Percentiles rank a stretch among this genome's conserved stretches.
Evolutionary conservation across 108 stramenopile genomes (phyloP).

Genomic region (Pelagomonas calceolata): DNA sequence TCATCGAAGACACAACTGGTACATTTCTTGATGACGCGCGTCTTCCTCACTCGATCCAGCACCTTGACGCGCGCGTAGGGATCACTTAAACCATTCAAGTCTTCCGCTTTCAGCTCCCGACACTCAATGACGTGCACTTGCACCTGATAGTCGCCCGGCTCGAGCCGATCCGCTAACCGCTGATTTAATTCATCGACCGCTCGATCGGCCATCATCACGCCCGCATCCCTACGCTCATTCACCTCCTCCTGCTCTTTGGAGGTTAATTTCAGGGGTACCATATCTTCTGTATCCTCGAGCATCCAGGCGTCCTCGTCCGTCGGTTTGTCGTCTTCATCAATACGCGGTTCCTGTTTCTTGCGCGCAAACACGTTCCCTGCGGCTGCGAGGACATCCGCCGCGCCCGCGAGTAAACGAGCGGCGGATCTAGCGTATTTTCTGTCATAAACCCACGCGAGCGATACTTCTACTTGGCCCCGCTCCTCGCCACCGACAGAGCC

Average conservation of each 20-base stretch:
- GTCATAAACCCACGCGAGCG: not conserved
- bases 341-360: not conserved
- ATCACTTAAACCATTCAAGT: constrained; percentile 33
- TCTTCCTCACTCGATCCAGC: constrained; percentile 22
- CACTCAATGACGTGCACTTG: constrained; percentile 51
- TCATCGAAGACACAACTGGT: constrained; percentile 38
- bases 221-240: not conserved
- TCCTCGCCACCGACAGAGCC: not conserved
- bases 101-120: constrained; percentile 44
- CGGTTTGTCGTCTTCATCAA: not conserved
- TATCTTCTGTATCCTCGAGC: not conserved
- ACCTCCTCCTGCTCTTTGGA: not conserved
- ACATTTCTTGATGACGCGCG: constrained; percentile 24
- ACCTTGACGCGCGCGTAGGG: constrained; percentile 36
- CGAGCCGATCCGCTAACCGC: constrained; percentile 1
- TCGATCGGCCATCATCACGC: not conserved
- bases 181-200: not conserved
- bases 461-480: not conserved
- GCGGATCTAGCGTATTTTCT: not conserved
- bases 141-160: constrained; percentile 42
- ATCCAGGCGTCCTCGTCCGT: not conserved
- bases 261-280: not conserved
- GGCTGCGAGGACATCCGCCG: not conserved
- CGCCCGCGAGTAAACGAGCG: not conserved
- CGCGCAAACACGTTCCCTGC: too few relatives aligned